phyloP scores from a whole-genome alignment of 2,329 filamentous ascomycete species.

The Epichloe elymi region DNA sequence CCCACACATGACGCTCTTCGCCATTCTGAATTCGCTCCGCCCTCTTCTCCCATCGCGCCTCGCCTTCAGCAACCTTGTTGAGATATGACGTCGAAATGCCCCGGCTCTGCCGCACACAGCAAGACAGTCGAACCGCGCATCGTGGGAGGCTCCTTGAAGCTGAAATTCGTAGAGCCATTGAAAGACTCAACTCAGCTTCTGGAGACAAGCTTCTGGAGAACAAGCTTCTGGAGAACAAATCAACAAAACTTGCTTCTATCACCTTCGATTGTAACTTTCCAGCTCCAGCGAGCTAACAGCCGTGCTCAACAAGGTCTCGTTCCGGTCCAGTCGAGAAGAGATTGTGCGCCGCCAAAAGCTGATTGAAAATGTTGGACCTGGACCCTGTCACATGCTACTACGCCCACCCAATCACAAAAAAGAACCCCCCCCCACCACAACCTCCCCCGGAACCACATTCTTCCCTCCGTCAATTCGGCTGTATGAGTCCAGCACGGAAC shows the following conservation, averaged over 20 bases:
- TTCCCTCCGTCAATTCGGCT: conserved; percentile 15
- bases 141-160: conserved; percentile 11
- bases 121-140: conserved; percentile 12
- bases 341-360: neutral
- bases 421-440: neutral
- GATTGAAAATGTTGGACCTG: neutral
- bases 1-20: conserved; percentile 41
- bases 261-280: no score
- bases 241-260: no score
- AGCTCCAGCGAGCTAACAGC: neutral
- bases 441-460: conserved; percentile 11
- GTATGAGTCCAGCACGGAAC: conserved; percentile 15
- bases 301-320: neutral
- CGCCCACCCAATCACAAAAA: conserved; percentile 17
- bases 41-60: conserved; percentile 33
- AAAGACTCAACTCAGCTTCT: neutral
- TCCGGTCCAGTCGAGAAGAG: neutral
- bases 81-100: conserved; percentile 28
- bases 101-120: conserved; percentile 16
- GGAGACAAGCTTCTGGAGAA: neutral
- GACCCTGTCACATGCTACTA: conserved; percentile 12
- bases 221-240: neutral
- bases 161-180: neutral
- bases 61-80: conserved; percentile 28
- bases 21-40: conserved; percentile 37